Percentiles rank a stretch among this genome's conserved stretches.
Conservation (phyloP, 2,329 filamentous ascomycete genomes). For the Botrytis paeoniae region DNA sequence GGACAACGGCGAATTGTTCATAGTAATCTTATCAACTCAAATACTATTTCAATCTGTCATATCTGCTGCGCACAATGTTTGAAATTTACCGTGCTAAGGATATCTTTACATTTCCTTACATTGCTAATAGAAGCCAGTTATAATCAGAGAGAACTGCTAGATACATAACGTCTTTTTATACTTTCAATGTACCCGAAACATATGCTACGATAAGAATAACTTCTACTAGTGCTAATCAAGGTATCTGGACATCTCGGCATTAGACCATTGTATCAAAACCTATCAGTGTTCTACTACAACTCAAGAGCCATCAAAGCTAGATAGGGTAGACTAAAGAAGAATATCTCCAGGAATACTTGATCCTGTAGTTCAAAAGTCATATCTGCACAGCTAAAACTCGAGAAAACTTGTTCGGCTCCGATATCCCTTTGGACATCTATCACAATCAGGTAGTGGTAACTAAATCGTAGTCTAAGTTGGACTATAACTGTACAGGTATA, state of each 20-base stretch:
- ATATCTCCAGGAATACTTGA: not conserved
- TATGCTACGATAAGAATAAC: rapidly evolving
- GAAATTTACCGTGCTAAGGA: not conserved
- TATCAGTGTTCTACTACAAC: not conserved
- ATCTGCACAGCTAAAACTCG: not conserved
- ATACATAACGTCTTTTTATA: rapidly evolving
- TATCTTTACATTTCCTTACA: not conserved
- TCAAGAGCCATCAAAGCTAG: not conserved
- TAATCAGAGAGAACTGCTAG: rapidly evolving
- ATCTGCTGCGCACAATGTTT: not conserved
- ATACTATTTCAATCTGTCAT: not conserved
- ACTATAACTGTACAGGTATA: not conserved
- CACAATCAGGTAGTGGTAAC: rapidly evolving
- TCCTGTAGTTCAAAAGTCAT: not conserved
- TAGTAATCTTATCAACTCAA: not conserved
- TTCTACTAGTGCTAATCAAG: not conserved
- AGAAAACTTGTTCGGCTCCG: rapidly evolving
- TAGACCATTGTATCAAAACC: rapidly evolving
- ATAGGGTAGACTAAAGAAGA: not conserved
- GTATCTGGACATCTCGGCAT: rapidly evolving
- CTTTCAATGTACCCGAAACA: not conserved
- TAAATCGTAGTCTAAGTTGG: not conserved
- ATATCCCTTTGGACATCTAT: rapidly evolving
- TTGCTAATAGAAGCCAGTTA: rapidly evolving
- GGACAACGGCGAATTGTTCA: not conserved